Evolutionary conservation across 2,329 filamentous ascomycete species (phyloP).

Genomic region (Penicillium sp.): DNA sequence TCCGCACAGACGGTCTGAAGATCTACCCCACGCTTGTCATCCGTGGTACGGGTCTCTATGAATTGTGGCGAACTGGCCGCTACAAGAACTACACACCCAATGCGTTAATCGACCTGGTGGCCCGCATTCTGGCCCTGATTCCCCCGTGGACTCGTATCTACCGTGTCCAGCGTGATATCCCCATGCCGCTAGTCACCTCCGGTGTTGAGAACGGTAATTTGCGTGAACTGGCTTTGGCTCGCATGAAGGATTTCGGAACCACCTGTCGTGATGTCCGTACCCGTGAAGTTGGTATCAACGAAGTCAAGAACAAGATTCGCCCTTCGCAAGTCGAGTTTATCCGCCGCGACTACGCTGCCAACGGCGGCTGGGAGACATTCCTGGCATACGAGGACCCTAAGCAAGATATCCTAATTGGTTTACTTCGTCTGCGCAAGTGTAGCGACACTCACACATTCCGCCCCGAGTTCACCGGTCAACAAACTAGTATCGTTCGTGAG

Average conservation of each 20-base stretch:
- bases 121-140: constrained; percentile 90
- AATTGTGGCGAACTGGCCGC: constrained; percentile 93
- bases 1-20: constrained; percentile 94
- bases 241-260: constrained; percentile 99
- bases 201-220: constrained; percentile 98
- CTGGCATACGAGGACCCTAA: constrained; percentile 97
- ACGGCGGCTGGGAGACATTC: constrained; percentile 98
- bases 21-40: constrained; percentile 98
- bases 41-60: constrained; percentile 92
- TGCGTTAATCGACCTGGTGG: constrained; percentile 91
- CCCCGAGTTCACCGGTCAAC: constrained; percentile 81
- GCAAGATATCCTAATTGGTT: constrained; percentile 93
- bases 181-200: constrained; percentile 99
- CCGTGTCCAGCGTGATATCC: constrained; percentile 96
- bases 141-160: constrained; percentile 99
- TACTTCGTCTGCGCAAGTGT: constrained; percentile 88
- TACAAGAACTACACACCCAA: constrained; percentile 99
- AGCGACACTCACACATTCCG: constrained; percentile 90
- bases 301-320: constrained; percentile 98
- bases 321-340: constrained; percentile 96
- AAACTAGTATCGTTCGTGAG: constrained; percentile 89
- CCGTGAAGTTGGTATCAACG: constrained; percentile 95
- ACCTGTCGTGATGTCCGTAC: constrained; percentile 96
- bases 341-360: constrained; percentile 89
- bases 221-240: constrained; percentile 86